Evolutionary conservation across 2,329 filamentous ascomycete genomes (phyloP).

Genomic region (Cladophialophora bantiana): DNA sequence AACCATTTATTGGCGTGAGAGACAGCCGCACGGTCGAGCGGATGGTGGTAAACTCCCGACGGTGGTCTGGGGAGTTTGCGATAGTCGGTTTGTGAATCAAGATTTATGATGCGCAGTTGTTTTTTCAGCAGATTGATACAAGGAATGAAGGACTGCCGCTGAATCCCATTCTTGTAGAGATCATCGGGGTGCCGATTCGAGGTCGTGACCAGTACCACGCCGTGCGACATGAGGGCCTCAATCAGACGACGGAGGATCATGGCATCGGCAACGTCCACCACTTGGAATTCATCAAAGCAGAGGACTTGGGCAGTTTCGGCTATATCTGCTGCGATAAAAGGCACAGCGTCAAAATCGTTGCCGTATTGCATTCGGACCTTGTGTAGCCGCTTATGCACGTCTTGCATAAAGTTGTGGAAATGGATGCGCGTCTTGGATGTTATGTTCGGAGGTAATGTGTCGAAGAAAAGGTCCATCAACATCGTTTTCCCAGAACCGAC

Average conservation of each 20-base stretch:
- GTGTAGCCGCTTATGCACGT: slow-evolving; percentile 90
- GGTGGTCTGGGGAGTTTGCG: slow-evolving; percentile 93
- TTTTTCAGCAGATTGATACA: slow-evolving; percentile 91
- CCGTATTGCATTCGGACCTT: slow-evolving; percentile 88
- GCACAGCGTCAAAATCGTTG: slow-evolving; percentile 86
- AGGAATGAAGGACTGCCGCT: slow-evolving; percentile 92
- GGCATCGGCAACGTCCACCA: slow-evolving; percentile 96
- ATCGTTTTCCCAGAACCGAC: slow-evolving; percentile 98
- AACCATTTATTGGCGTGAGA: slow-evolving; percentile 95
- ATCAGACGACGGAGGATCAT: slow-evolving; percentile 93
- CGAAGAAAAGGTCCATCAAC: slow-evolving; percentile 98
- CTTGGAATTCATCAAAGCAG: slow-evolving; percentile 99
- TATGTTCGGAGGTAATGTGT: slow-evolving; percentile 83
- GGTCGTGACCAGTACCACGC: slow-evolving; percentile 94
- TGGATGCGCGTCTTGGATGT: slow-evolving; percentile 88
- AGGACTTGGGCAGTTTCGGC: slow-evolving; percentile 83
- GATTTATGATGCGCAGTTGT: slow-evolving; percentile 85
- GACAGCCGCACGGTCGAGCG: slow-evolving; percentile 77
- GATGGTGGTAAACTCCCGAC: slow-evolving; percentile 91
- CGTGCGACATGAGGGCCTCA: slow-evolving; percentile 91
- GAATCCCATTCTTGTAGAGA: slow-evolving; percentile 97
- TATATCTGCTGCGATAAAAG: slow-evolving; percentile 93
- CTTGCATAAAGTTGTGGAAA: slow-evolving; percentile 99
- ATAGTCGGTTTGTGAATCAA: slow-evolving; percentile 95
- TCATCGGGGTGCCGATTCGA: slow-evolving; percentile 97